A percentile compares a stretch with the other conserved stretches of the same genome.
Conservation (phyloP, 306 rosid genomes). For the Astragalus membranaceus region DNA sequence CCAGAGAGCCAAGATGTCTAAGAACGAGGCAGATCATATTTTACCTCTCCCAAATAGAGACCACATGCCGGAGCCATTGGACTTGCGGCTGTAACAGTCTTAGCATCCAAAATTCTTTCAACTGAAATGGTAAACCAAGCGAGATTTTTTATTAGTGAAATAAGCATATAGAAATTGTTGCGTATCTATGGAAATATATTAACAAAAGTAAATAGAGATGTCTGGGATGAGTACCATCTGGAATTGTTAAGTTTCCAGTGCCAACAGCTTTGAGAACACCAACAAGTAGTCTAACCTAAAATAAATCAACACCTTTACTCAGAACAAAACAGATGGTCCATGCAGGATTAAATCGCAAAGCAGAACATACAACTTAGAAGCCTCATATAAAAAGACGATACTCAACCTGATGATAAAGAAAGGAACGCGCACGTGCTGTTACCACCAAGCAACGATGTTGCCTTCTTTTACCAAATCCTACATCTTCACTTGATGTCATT, state of each 20-base stretch:
- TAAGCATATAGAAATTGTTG: background rate
- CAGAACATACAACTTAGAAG: background rate
- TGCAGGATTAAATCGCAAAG: background rate
- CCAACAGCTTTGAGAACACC: constrained; percentile 87
- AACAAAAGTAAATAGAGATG: background rate
- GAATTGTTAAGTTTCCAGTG: constrained; percentile 47
- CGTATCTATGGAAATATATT: background rate
- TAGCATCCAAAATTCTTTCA: constrained; percentile 76
- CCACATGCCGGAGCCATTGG: constrained; percentile 98
- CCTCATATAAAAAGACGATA: constrained; percentile 1
- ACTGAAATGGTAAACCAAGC: constrained; percentile 40
- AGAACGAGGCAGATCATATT: constrained; percentile 52
- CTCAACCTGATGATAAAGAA: constrained; percentile 92
- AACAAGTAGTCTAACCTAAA: constrained; percentile 84
- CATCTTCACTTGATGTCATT: constrained; percentile 22
- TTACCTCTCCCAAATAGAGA: constrained; percentile 79
- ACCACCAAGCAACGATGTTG: constrained; percentile 64
- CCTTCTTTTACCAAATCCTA: constrained; percentile 71
- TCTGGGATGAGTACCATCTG: constrained; percentile 47
- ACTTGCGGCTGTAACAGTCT: constrained; percentile 63
- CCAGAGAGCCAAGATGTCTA: constrained; percentile 8
- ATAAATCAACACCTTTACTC: background rate
- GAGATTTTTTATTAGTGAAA: constrained; percentile 6
- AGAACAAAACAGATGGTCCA: background rate
- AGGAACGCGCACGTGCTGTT: constrained; percentile 74